These are phyloP conservation scores for Skeletonema costatum DNA, from an alignment of 108 stramenopile species.

Conservation along the genomic window DNA sequence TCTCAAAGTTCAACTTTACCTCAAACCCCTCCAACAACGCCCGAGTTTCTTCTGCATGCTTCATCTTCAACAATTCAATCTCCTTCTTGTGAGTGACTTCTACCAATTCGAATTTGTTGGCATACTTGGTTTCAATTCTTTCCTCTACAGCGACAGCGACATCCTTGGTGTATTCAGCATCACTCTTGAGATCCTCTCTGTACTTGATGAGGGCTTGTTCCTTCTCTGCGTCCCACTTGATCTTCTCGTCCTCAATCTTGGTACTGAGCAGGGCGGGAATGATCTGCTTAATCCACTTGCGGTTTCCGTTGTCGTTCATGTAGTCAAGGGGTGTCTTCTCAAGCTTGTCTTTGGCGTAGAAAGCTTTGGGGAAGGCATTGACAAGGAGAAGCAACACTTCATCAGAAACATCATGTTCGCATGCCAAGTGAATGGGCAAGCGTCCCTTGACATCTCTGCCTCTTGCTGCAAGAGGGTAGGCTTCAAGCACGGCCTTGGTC, in stretches of 20 bases:
- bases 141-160: conserved; percentile 11
- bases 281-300: conserved; percentile 11
- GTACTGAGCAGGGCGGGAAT: conserved; percentile 24
- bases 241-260: conserved; percentile 41
- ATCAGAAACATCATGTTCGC: conserved; percentile 36
- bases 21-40: conserved; percentile 45
- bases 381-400: conserved; percentile 15
- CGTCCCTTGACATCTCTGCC: conserved; percentile 44
- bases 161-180: conserved; percentile 22
- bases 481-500: conserved; percentile 30
- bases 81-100: conserved; percentile 34
- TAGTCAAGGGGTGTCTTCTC: conserved; percentile 39
- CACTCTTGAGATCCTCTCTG: conserved; percentile 21
- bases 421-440: conserved; percentile 41
- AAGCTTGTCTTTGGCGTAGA: conserved; percentile 38
- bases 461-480: conserved; percentile 39
- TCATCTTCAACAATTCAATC: conserved; percentile 30
- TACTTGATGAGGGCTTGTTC: conserved; percentile 6
- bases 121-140: conserved; percentile 15
- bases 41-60: conserved; percentile 37
- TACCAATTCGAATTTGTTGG: conserved; percentile 19
- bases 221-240: conserved; percentile 27
- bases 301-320: conserved; percentile 25
- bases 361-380: conserved; percentile 41
- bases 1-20: conserved; percentile 46